Percentiles rank a stretch among this genome's conserved stretches.
phyloP scores from a whole-genome alignment of 2,329 filamentous ascomycete genomes.

The Colletotrichum somersetense region DNA sequence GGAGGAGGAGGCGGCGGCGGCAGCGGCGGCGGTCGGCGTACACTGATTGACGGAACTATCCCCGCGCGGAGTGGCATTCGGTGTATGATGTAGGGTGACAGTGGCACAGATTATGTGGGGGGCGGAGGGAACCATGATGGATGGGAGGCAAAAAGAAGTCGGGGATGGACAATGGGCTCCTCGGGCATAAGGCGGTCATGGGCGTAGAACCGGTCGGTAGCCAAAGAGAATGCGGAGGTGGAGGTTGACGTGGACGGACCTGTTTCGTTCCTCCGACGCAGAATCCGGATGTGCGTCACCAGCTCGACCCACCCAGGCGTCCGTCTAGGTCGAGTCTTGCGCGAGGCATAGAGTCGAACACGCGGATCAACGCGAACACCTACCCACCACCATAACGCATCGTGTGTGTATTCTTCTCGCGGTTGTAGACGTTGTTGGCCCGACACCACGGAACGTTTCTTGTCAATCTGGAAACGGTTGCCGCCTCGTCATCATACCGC shows the following conservation, averaged over 20 bases:
- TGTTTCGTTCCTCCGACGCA: not conserved
- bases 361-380: too few relatives aligned
- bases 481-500: too few relatives aligned
- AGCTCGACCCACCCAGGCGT: too few relatives aligned
- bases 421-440: too few relatives aligned
- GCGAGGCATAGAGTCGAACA: too few relatives aligned
- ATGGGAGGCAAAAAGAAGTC: not conserved
- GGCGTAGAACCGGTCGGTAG: not conserved
- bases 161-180: not conserved
- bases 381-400: too few relatives aligned
- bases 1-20: not conserved
- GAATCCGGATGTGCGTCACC: not conserved
- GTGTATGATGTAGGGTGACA: not conserved
- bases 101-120: not conserved
- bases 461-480: too few relatives aligned
- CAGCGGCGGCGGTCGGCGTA: not conserved
- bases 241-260: not conserved
- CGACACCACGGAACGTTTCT: too few relatives aligned
- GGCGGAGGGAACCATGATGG: not conserved
- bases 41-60: slow-evolving; percentile 24
- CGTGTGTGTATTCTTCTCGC: too few relatives aligned
- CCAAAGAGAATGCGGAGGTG: not conserved
- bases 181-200: too few relatives aligned
- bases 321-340: too few relatives aligned
- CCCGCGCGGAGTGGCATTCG: not conserved